These are phyloP conservation scores for Thermothelomyces thermophilus DNA, from an alignment of 2,329 filamentous ascomycete genomes.

Conservation along the genomic window DNA sequence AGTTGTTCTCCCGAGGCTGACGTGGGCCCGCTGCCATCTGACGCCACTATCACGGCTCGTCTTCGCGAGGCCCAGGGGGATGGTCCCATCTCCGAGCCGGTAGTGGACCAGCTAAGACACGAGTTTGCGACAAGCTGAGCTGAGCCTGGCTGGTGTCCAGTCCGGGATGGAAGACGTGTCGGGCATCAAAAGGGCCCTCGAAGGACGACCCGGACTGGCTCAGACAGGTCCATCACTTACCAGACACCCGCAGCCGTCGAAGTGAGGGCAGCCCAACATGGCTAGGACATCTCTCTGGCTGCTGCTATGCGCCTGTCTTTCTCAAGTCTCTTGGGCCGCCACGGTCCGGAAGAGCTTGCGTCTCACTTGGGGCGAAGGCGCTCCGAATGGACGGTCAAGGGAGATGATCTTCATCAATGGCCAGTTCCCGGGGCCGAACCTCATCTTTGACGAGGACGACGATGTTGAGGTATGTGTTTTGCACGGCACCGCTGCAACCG, in stretches of 20 bases:
- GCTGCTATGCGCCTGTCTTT: neutral
- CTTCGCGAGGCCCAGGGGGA: too few relatives aligned
- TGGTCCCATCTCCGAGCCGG: too few relatives aligned
- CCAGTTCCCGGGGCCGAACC: neutral
- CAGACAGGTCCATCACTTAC: neutral
- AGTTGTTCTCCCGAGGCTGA: too few relatives aligned
- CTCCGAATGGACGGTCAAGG: neutral
- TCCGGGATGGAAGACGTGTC: too few relatives aligned
- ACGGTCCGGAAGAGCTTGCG: neutral
- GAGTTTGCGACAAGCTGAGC: too few relatives aligned
- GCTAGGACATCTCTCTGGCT: neutral
- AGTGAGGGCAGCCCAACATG: neutral
- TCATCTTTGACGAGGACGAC: neutral
- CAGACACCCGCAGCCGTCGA: neutral
- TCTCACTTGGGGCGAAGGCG: neutral
- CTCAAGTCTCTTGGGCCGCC: neutral
- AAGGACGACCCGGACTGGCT: neutral
- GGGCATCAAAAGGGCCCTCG: too few relatives aligned
- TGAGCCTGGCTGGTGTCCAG: too few relatives aligned
- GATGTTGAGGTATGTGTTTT: neutral
- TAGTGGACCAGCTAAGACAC: too few relatives aligned
- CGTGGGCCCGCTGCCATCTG: too few relatives aligned
- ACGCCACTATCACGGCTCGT: too few relatives aligned
- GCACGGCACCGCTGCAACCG: too few relatives aligned
- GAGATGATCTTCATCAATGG: neutral